Evolutionary conservation across 2,329 filamentous ascomycete species (phyloP).

Genomic region (Acarospora socialis): DNA sequence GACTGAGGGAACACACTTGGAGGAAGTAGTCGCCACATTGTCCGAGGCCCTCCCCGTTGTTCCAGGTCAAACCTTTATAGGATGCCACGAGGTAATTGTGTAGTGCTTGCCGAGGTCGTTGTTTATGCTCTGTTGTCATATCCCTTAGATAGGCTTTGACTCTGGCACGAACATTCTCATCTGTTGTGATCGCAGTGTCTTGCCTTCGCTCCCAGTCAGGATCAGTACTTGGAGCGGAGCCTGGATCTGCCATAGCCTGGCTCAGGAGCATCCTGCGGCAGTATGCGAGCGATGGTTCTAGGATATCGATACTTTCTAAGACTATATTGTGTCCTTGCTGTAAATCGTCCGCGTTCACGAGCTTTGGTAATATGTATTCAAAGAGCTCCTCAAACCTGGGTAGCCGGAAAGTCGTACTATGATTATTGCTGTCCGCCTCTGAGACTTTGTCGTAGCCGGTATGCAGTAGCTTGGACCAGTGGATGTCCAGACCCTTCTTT

Average conservation of each 20-base stretch:
- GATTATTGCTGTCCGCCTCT: too few relatives aligned
- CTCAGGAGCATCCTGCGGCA: slow-evolving; percentile 47
- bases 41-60: slow-evolving; percentile 26
- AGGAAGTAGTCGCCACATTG: slow-evolving; percentile 37
- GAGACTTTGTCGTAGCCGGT: too few relatives aligned
- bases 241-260: slow-evolving; percentile 36
- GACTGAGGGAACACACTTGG: slow-evolving; percentile 39
- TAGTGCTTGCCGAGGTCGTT: slow-evolving; percentile 23
- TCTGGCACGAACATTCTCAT: slow-evolving; percentile 47
- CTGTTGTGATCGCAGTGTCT: slow-evolving; percentile 56
- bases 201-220: slow-evolving; percentile 76
- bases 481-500: slow-evolving; percentile 69
- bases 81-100: slow-evolving; percentile 29
- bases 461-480: slow-evolving; percentile 54
- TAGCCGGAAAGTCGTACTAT: slow-evolving; percentile 13
- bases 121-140: slow-evolving; percentile 19
- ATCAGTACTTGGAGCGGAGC: slow-evolving; percentile 42
- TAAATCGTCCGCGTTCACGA: slow-evolving; percentile 21
- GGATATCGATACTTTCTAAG: slow-evolving; percentile 34
- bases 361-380: slow-evolving; percentile 29
- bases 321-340: slow-evolving; percentile 21
- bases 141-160: slow-evolving; percentile 40
- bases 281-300: slow-evolving; percentile 57
- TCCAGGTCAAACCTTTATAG: slow-evolving; percentile 30
- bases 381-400: slow-evolving; percentile 33